These are phyloP conservation scores for Suhomyces bolitotheri DNA, from an alignment of 1,139 yeast species.

Conservation along the genomic window DNA sequence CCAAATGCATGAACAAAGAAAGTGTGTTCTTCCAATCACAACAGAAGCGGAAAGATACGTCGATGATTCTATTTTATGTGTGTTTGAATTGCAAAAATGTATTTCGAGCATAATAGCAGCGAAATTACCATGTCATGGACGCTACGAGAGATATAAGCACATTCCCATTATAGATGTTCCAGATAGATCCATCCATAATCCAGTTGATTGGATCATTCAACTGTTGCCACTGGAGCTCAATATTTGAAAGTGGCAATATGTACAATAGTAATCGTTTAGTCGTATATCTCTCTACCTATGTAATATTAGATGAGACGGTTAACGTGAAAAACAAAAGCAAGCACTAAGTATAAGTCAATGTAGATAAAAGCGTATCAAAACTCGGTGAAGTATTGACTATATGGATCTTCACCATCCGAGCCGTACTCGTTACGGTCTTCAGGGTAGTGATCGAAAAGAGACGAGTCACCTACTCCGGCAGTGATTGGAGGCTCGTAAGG, in stretches of 20 bases:
- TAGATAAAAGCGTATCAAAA: slow-evolving; percentile 28
- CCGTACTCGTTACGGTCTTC: slow-evolving; percentile 62
- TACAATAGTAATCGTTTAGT: too few relatives aligned
- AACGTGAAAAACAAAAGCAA: neutral
- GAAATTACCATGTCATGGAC: too few relatives aligned
- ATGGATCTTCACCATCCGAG: slow-evolving; percentile 49
- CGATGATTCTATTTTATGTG: slow-evolving; percentile 93
- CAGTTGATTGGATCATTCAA: too few relatives aligned
- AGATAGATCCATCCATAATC: too few relatives aligned
- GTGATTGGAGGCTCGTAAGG: slow-evolving; percentile 67
- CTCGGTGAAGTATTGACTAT: slow-evolving; percentile 49
- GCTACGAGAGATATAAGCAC: neutral
- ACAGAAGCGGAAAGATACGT: slow-evolving; percentile 90
- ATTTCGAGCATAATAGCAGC: slow-evolving; percentile 40
- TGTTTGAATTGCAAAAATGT: slow-evolving; percentile 85
- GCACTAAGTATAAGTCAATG: neutral
- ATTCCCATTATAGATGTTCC: too few relatives aligned
- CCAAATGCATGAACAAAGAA: slow-evolving; percentile 80
- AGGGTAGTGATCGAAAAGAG: slow-evolving; percentile 61
- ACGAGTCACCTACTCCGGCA: slow-evolving; percentile 62
- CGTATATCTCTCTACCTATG: slow-evolving; percentile 4
- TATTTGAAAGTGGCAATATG: too few relatives aligned
- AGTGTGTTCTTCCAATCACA: slow-evolving; percentile 97
- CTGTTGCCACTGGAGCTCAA: too few relatives aligned
- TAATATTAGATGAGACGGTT: slow-evolving; percentile 5